These are phyloP conservation scores for Blepharisma japonicum DNA, from an alignment of 73 alveolate genomes.

Conservation along the genomic window DNA sequence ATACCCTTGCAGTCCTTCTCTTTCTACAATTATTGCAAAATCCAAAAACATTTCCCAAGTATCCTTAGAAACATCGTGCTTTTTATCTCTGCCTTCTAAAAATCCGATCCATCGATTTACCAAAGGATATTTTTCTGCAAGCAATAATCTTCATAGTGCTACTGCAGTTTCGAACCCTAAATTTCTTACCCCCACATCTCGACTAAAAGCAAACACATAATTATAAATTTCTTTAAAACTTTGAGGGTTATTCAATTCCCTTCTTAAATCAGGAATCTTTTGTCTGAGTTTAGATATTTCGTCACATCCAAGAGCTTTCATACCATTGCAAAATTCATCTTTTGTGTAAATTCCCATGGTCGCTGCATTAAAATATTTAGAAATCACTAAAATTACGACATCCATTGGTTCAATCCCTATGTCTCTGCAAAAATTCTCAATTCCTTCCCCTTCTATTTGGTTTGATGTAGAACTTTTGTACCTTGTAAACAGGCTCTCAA, in stretches of 20 bases:
- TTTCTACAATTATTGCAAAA: constrained; percentile 35
- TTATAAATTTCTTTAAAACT: constrained; percentile 50
- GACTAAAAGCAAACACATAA: constrained; percentile 43
- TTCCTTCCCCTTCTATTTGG: constrained; percentile 51
- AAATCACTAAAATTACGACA: constrained; percentile 58
- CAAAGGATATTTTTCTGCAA: constrained; percentile 34
- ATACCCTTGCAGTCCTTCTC: constrained; percentile 42
- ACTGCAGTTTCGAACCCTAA: constrained; percentile 49
- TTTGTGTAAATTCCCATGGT: constrained; percentile 59
- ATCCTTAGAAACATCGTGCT: constrained; percentile 44
- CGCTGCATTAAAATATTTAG: constrained; percentile 53
- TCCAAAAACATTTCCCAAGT: constrained; percentile 62
- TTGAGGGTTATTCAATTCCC: constrained; percentile 35
- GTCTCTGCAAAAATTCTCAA: constrained; percentile 44
- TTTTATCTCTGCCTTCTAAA: constrained; percentile 34
- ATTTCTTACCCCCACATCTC: constrained; percentile 50
- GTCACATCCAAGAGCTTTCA: constrained; percentile 39
- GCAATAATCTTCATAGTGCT: constrained; percentile 48
- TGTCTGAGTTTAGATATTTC: constrained; percentile 36
- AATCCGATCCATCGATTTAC: constrained; percentile 43
- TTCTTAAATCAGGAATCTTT: constrained; percentile 35
- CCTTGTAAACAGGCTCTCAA: constrained; percentile 32
- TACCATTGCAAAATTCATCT: constrained; percentile 51
- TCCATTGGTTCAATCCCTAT: constrained; percentile 54
- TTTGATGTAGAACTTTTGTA: constrained; percentile 38